Conservation (phyloP, 2,329 filamentous ascomycete species). For the Drechslerella stenobrocha region DNA sequence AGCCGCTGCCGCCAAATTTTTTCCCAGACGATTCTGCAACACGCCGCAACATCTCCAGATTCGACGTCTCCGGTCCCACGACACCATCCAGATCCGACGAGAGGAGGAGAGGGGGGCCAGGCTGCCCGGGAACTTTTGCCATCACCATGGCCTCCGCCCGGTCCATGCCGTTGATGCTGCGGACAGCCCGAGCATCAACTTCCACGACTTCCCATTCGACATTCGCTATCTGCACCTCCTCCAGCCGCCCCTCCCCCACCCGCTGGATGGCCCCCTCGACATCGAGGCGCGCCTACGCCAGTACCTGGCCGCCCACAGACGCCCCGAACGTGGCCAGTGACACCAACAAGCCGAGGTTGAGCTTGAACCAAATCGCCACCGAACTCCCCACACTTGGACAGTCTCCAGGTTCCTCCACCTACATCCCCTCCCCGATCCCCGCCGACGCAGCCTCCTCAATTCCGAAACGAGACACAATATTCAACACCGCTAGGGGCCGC, state of each 20-base stretch:
- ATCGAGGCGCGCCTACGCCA: slow-evolving; percentile 22
- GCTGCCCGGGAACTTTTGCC: neutral
- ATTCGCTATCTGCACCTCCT: slow-evolving; percentile 17
- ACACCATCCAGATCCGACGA: slow-evolving; percentile 5
- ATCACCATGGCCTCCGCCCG: slow-evolving; percentile 23
- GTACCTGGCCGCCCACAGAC: neutral
- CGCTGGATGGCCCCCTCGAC: neutral
- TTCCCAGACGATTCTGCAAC: slow-evolving; percentile 29
- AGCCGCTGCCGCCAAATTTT: slow-evolving; percentile 22
- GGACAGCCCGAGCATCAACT: slow-evolving; percentile 17
- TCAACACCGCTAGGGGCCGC: neutral
- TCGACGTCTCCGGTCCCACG: neutral
- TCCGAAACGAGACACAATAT: neutral
- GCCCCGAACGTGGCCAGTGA: too few relatives aligned
- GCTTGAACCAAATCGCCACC: too few relatives aligned
- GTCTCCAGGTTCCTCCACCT: neutral
- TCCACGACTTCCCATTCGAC: neutral
- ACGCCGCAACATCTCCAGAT: slow-evolving; percentile 18
- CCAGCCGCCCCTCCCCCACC: slow-evolving; percentile 19
- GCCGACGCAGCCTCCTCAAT: neutral
- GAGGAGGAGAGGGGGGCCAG: slow-evolving; percentile 28
- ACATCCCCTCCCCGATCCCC: neutral
- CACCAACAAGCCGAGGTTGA: too few relatives aligned
- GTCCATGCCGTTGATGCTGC: slow-evolving; percentile 24
- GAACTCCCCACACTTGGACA: neutral